Percentiles rank a stretch among this genome's conserved stretches.
These are phyloP conservation scores for Peronosclerospora sorghi DNA, from an alignment of 352 stramenopile genomes.

Conservation along the genomic window DNA sequence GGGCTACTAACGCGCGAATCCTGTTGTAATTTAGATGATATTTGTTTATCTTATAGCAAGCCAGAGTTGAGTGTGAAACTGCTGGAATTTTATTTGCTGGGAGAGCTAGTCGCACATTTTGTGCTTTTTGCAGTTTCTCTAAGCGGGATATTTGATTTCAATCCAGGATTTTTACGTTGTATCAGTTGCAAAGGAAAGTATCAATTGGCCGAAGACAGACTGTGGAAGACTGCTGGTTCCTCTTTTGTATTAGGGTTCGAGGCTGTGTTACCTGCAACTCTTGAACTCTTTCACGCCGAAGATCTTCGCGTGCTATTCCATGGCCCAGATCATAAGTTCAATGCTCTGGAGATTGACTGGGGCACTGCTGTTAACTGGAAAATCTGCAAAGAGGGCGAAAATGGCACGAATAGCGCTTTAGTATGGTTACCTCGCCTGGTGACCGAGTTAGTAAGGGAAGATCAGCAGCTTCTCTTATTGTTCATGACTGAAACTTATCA, in stretches of 20 bases:
- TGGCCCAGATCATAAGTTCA: slow-evolving; percentile 16
- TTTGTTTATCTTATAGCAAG: slow-evolving; percentile 5
- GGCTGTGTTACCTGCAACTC: slow-evolving; percentile 35
- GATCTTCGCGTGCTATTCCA: slow-evolving; percentile 54
- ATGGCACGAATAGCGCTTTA: slow-evolving; percentile 9
- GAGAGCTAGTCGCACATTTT: slow-evolving; percentile 49
- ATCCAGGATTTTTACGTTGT: slow-evolving; percentile 35
- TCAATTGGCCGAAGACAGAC: slow-evolving; percentile 8
- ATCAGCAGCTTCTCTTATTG: slow-evolving; percentile 45
- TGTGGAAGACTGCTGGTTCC: slow-evolving; percentile 13
- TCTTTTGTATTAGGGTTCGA: slow-evolving; percentile 49
- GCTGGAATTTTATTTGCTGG: slow-evolving; percentile 45
- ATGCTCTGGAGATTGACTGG: slow-evolving; percentile 35
- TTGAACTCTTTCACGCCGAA: slow-evolving; percentile 33
- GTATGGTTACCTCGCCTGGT: slow-evolving; percentile 39
- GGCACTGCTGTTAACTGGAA: slow-evolving; percentile 25
- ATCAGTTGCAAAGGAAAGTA: slow-evolving; percentile 21
- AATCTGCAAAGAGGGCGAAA: slow-evolving; percentile 5
- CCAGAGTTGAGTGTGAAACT: slow-evolving; percentile 15
- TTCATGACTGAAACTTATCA: slow-evolving; percentile 41
- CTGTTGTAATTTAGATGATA: neutral
- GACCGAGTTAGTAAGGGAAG: slow-evolving; percentile 42
- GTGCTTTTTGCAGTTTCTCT: slow-evolving; percentile 36
- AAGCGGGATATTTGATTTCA: slow-evolving; percentile 46
- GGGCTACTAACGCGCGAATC: slow-evolving; percentile 22